Conservation (phyloP, 371 early-diverging fungal species). For the Mucor velutinosus region DNA sequence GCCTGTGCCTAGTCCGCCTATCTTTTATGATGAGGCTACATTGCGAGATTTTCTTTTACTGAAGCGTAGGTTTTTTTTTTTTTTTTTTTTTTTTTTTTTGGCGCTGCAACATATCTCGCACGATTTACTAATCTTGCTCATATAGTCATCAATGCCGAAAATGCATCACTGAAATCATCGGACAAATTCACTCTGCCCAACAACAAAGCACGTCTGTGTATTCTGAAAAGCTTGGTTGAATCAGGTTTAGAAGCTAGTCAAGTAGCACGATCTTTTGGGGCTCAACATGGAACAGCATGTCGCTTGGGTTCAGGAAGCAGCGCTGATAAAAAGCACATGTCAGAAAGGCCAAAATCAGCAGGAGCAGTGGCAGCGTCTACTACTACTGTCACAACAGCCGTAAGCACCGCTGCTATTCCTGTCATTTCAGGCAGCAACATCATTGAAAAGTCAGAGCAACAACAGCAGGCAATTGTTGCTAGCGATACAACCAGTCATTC, state of each 20-base stretch:
- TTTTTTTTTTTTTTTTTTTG: no score
- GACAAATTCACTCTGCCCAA: constrained; percentile 61
- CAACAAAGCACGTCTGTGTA: constrained; percentile 48
- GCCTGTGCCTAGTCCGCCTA: constrained; percentile 61
- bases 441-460: not conserved
- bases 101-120: not conserved
- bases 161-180: constrained; percentile 67
- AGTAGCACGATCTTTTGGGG: constrained; percentile 8
- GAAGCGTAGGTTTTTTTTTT: constrained; percentile 50
- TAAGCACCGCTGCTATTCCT: not conserved
- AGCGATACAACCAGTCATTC: not conserved
- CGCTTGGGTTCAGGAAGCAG: not conserved
- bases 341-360: constrained; percentile 20
- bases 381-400: not conserved
- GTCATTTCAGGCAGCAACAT: not conserved
- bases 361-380: constrained; percentile 2
- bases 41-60: constrained; percentile 62
- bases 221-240: constrained; percentile 44
- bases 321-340: not conserved
- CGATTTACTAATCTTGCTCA: not conserved
- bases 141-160: constrained; percentile 73
- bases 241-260: constrained; percentile 30
- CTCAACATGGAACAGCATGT: not conserved
- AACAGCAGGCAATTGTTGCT: not conserved
- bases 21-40: constrained; percentile 52